phyloP scores from a whole-genome alignment of 2,329 filamentous ascomycete species.

The Colletotrichum limetticola region DNA sequence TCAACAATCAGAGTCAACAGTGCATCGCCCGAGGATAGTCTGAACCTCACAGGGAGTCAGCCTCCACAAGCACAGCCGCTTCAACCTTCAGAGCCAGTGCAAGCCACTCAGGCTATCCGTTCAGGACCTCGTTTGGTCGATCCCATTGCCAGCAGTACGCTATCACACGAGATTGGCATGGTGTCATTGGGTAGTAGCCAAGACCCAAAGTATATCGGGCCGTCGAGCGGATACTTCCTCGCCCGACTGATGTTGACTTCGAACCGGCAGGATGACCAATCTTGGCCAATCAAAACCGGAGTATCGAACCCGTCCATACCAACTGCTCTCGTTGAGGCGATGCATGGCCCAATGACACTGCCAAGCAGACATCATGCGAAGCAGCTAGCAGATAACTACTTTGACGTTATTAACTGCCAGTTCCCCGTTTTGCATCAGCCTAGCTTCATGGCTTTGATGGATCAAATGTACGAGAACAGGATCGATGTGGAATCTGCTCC shows the following conservation, averaged over 20 bases:
- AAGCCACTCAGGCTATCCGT: constrained; percentile 30
- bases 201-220: constrained; percentile 63
- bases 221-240: constrained; percentile 65
- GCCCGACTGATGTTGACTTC: constrained; percentile 58
- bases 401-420: constrained; percentile 57
- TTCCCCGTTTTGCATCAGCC: constrained; percentile 61
- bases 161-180: constrained; percentile 63
- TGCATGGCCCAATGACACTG: constrained; percentile 45
- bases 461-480: constrained; percentile 46
- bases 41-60: not conserved
- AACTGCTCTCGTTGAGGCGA: constrained; percentile 44
- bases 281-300: not conserved
- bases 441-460: constrained; percentile 45
- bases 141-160: constrained; percentile 37
- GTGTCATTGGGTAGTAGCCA: constrained; percentile 59
- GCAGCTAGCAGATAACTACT: constrained; percentile 57
- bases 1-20: constrained; percentile 33
- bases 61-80: not conserved
- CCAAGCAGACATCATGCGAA: constrained; percentile 48
- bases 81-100: constrained; percentile 5
- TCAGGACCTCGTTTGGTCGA: constrained; percentile 28
- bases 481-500: constrained; percentile 39
- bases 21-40: constrained; percentile 31
- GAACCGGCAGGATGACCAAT: constrained; percentile 43
- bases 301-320: constrained; percentile 36